Conservation (phyloP, 441 rosid genomes). For the Adansonia grandidieri region DNA sequence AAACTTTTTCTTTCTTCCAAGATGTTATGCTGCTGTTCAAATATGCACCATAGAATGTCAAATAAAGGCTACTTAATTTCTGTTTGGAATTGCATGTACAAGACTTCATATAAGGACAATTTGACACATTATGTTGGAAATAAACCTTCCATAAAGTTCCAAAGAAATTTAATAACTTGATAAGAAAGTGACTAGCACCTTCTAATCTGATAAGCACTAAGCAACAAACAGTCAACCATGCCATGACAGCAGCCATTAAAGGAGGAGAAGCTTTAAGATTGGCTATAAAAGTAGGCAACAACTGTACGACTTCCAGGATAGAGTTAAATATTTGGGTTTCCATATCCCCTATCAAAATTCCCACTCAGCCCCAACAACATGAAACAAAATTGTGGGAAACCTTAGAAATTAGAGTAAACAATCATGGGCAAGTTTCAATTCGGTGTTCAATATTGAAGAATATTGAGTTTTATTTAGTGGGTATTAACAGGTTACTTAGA, state of each 20-base stretch:
- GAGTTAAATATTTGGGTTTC: not conserved
- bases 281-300: not conserved
- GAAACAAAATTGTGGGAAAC: constrained; percentile 1
- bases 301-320: not conserved
- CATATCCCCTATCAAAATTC: not conserved
- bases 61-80: not conserved
- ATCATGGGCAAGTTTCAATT: not conserved
- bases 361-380: constrained; percentile 2
- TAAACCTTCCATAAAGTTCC: not conserved
- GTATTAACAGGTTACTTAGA: not conserved
- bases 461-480: not conserved
- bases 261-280: not conserved
- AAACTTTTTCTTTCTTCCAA: not conserved
- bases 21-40: not conserved
- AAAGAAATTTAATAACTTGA: not conserved
- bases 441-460: not conserved
- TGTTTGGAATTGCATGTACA: not conserved
- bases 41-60: not conserved
- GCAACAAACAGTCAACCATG: not conserved
- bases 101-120: not conserved
- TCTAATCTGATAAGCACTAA: not conserved
- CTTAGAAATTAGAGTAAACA: not conserved
- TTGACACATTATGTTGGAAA: not conserved
- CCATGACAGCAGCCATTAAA: not conserved
- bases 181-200: not conserved